A percentile compares a stretch with the other conserved stretches of the same genome.
These are phyloP conservation scores for Alternaria ethzedia DNA, from an alignment of 2,329 filamentous ascomycete genomes.

Conservation along the genomic window DNA sequence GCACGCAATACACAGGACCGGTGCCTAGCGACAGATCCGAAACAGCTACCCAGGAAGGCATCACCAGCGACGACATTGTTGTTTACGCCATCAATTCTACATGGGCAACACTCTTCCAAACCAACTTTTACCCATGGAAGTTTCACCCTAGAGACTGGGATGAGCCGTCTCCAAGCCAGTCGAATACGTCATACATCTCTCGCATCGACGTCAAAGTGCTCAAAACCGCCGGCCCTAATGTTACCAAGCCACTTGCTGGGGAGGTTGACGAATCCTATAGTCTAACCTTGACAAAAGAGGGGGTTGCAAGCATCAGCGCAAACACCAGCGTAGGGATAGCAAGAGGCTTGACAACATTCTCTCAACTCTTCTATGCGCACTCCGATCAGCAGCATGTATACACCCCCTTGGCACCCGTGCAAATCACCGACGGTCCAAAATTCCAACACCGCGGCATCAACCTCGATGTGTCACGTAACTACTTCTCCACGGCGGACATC, in stretches of 20 bases:
- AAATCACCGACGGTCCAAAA: conserved; percentile 74
- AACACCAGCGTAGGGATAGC: conserved; percentile 72
- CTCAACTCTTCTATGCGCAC: conserved; percentile 80
- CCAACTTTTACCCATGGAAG: conserved; percentile 80
- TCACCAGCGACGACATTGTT: conserved; percentile 59
- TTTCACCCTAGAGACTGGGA: conserved; percentile 68
- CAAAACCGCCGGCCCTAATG: conserved; percentile 57
- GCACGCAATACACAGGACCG: conserved; percentile 14
- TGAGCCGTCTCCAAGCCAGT: conserved; percentile 62
- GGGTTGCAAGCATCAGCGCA: conserved; percentile 68
- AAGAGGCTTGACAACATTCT: conserved; percentile 76
- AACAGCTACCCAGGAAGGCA: background rate
- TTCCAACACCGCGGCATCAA: conserved; percentile 81
- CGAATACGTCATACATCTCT: conserved; percentile 59
- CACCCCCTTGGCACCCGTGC: conserved; percentile 72
- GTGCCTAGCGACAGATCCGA: conserved; percentile 1
- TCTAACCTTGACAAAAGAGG: conserved; percentile 64
- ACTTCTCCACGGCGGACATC: conserved; percentile 71
- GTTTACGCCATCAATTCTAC: conserved; percentile 60
- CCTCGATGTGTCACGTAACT: conserved; percentile 78
- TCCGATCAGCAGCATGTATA: conserved; percentile 65
- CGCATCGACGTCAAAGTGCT: conserved; percentile 69
- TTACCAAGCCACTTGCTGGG: conserved; percentile 67
- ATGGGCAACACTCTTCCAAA: conserved; percentile 67
- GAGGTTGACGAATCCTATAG: conserved; percentile 79